Evolutionary conservation across 345 rosid species (phyloP), one percentile per base, ranked within the genome.

Genomic region (Carallia pectinifolia): DNA sequence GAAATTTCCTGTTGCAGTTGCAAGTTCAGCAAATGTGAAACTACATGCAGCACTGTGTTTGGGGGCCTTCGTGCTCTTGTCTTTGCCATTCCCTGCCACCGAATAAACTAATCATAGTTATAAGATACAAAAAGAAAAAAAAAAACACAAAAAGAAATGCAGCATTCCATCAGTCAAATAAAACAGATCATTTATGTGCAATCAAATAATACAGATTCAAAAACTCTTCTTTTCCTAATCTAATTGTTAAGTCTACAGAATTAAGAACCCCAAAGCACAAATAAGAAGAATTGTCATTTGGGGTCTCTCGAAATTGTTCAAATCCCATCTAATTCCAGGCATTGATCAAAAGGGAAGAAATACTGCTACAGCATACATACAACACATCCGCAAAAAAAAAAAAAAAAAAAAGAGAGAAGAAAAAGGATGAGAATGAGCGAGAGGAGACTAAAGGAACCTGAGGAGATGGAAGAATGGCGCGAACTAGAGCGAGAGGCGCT

Each of bases 21-120:
- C 97, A 10, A 94, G 84, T 55, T 94, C 97, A 53, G 79, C 81
- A 58, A 94, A 94, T 4, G 98, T 91, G 85, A 94, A 89, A 76
- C 99, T 89, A 17, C 83, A 74, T 0, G 97, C 97, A 23, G 88
- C 91, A 31, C 77, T 73, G 77, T 67, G 67, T 52, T 80, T 80
- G 0, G 80, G 55, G 23, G 64, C 64, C 66, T 54, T 58, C 1
- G 53, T 69, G 15, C 50, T 74, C 29, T 67, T 79, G 67, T 63
- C 79, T 71, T 82, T 86, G 69, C 73, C 82, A 38, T 64, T 59
- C 4, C 75, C 88, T 85, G 76, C 66, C 10, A 5, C 74, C 47
- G 65, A 39, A 55, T 65, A 5, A 33, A 17, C 23, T 6, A 64
- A 33, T 67, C 13, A 36, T 39, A 6, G 63, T 71, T 62, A 15